These are phyloP conservation scores for Aaosphaeria arxii DNA, from an alignment of 2,329 filamentous ascomycete species.

Conservation along the genomic window DNA sequence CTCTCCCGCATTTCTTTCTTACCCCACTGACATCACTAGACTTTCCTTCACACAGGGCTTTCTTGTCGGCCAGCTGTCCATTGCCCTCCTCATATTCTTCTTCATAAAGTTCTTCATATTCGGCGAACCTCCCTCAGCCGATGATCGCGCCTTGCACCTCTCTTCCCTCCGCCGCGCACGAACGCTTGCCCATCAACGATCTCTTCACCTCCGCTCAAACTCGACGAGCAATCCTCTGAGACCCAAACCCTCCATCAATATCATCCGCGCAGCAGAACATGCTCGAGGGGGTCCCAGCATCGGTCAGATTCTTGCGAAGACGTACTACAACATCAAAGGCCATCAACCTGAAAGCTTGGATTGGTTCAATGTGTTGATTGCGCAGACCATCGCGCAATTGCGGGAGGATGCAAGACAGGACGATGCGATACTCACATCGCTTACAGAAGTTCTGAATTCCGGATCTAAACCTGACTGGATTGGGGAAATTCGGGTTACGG, in stretches of 20 bases:
- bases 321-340: constrained; percentile 93
- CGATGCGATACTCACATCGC: constrained; percentile 79
- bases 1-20: not conserved
- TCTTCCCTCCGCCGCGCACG: constrained; percentile 72
- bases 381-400: constrained; percentile 94
- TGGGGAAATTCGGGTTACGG: constrained; percentile 89
- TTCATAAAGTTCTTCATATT: constrained; percentile 99
- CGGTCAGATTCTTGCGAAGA: constrained; percentile 91
- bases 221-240: constrained; percentile 27
- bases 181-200: constrained; percentile 63
- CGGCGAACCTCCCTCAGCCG: constrained; percentile 82
- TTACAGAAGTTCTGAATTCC: constrained; percentile 87
- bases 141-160: constrained; percentile 72
- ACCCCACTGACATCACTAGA: constrained; percentile 44
- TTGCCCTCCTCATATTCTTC: constrained; percentile 83
- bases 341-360: constrained; percentile 96
- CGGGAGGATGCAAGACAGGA: constrained; percentile 88
- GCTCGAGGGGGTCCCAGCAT: constrained; percentile 69
- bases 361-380: constrained; percentile 98
- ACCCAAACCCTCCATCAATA: constrained; percentile 36
- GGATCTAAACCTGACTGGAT: constrained; percentile 83
- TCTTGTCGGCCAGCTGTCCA: constrained; percentile 86
- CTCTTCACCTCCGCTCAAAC: constrained; percentile 28
- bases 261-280: constrained; percentile 44
- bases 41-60: constrained; percentile 92